Evolutionary conservation across 2,329 filamentous ascomycete species (phyloP), one percentile per base, ranked within the genome.

Genomic region (Rutstroemia sp.): DNA sequence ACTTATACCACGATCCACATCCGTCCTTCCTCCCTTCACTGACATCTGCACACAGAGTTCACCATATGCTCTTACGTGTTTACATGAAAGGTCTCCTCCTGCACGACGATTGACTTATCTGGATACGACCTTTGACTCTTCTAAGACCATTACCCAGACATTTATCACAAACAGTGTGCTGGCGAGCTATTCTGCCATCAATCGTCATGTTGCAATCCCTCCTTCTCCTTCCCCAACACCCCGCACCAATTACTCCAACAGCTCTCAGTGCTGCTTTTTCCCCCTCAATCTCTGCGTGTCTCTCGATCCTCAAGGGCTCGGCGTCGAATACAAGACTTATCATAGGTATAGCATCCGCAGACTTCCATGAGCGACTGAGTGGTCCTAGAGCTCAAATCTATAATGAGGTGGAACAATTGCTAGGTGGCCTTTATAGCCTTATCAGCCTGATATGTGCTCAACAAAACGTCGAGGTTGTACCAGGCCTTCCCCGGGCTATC

Each of bases 371-470:
- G 23, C 72, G 73, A 21, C 71, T 73, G 30, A 75, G 79, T 47
- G 78, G 80, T 63, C 75, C 78, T 23, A 73, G 81, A 47, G 74
- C 81, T 17, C 47, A 64, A 25, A 56, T 69, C n/a, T 95, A 91
- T 79, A 68, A 77, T 37, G 73, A 78, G n/a, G 80, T 84, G 0
- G 90, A 96, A 70, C 76, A 79, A n/a, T 76, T 92, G 5, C 73
- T 96, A 21, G 87, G 88, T 2, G 81, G 81, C 25, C 69, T 95
- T 23, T 97, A 97, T 76, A 84, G 84, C 65, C 78, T 96, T 50
- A 75, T 94, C 56, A 86, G 86, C 37, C 74, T 84, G 47, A 76
- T 89, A n/a, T 89, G 87, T 60, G 81, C 84, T 12, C 78, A 83
- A 61, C 75, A 64, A 12, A 61, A 57, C 81, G 48, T 75, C 74